Evolutionary conservation across 441 rosid species (phyloP), one percentile per base, ranked within the genome.

Genomic region (Eutrema salsugineum): DNA sequence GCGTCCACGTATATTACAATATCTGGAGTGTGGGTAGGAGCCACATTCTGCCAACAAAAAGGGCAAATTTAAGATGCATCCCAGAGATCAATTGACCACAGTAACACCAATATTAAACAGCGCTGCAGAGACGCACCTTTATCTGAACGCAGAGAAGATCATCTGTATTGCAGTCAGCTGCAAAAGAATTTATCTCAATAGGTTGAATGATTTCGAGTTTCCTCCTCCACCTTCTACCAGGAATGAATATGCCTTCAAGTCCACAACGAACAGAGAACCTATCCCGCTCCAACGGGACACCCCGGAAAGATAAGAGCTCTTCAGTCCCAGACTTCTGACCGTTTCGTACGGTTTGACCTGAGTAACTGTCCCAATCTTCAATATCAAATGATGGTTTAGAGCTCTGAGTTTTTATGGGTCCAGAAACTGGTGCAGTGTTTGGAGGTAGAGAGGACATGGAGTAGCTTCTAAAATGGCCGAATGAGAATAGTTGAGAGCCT

Each of bases 381-480:
- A 87, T 72, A 70, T 90, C 98, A 85, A 88, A 88, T 56, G 78
- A 70, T 56, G 91, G 91, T 76, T 90, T 96, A 73, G 93, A 81
- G 84, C 88, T 90, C 68, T 84, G 93, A 57, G 80, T 66, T 78
- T 91, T 85, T 55, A 80, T 54, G 64, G 90, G 78, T 71, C 82
- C 84, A 79, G 86, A 17, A 49, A 91, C 79, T 72, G 90, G 83
- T 70, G 78, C 59, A 77, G 81, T 75, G 83, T 67, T 88, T 71
- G 90, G 99, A 67, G 98, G 98, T 56, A 93, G 82, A 59, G 99
- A 79, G 39, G 99, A 96, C 99, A 96, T 93, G 66, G 98, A 96
- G 79, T 96, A 93, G 81, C 96, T 96, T 86, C 98, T 86, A 70
- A 93, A 85, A 82, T 93, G 86, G 71, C 91, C 85, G 62, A 88